These are phyloP conservation scores for Nannizziopsis barbatae DNA, from an alignment of 2,329 filamentous ascomycete species.

Conservation along the genomic window DNA sequence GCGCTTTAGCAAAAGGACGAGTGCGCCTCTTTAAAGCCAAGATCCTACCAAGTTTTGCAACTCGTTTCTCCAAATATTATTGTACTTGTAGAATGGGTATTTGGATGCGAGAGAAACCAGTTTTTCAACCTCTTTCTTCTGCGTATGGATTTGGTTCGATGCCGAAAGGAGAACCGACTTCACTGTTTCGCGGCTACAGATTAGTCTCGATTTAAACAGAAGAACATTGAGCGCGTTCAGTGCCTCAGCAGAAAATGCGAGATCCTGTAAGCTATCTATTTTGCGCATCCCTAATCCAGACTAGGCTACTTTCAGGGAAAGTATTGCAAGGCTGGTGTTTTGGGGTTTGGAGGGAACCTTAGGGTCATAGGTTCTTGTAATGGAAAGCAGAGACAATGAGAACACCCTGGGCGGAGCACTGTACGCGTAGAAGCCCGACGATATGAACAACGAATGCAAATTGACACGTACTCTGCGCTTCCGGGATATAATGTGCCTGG, in stretches of 20 bases:
- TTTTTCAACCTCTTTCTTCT: slow-evolving; percentile 58
- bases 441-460: not conserved
- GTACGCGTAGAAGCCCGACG: not conserved
- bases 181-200: slow-evolving; percentile 40
- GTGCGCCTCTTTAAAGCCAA: no score
- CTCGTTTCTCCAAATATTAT: slow-evolving; percentile 70
- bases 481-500: slow-evolving; percentile 76
- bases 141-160: slow-evolving; percentile 56
- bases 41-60: slow-evolving; percentile 64
- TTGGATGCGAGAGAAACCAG: slow-evolving; percentile 64
- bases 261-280: no score
- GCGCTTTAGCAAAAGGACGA: no score
- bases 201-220: not conserved
- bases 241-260: no score
- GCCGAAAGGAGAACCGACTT: slow-evolving; percentile 57
- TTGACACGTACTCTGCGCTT: slow-evolving; percentile 44
- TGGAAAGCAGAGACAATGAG: not conserved
- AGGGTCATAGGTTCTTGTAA: no score
- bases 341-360: no score
- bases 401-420: not conserved
- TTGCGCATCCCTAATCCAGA: no score
- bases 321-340: no score
- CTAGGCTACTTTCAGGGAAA: no score
- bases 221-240: not conserved
- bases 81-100: slow-evolving; percentile 98